These are phyloP conservation scores for Solanum habrochaites DNA, from an alignment of 257 asterid genomes.

Conservation along the genomic window DNA sequence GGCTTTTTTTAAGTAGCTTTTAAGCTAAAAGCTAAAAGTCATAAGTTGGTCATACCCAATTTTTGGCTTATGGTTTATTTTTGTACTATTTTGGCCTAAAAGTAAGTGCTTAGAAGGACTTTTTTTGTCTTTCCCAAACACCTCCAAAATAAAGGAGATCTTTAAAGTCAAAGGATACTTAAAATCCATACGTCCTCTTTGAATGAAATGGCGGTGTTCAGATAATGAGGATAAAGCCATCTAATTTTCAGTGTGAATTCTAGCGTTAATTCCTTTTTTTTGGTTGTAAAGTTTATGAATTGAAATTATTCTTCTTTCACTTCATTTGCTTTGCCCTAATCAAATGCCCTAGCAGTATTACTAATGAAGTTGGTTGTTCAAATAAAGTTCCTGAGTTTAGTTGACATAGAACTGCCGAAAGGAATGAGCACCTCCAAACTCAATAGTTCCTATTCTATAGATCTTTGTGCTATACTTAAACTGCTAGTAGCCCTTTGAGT, in stretches of 20 bases:
- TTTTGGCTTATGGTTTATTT: background rate
- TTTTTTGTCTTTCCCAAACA: background rate
- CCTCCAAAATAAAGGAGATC: background rate
- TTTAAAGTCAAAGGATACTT: background rate
- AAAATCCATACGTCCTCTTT: background rate
- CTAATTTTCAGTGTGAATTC: background rate
- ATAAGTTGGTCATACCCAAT: background rate
- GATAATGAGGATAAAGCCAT: background rate
- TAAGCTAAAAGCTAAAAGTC: background rate
- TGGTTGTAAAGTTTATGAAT: background rate
- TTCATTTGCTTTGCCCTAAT: background rate
- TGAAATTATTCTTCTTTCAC: background rate
- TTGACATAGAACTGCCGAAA: background rate
- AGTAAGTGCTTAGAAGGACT: background rate
- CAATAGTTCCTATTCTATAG: background rate
- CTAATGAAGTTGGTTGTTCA: background rate
- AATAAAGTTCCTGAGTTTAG: background rate
- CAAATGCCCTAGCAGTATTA: background rate
- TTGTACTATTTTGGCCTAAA: background rate
- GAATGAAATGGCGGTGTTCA: background rate
- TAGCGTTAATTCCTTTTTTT: background rate
- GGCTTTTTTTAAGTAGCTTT: background rate
- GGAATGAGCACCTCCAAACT: background rate
- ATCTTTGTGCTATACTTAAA: background rate
- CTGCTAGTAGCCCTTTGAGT: background rate